These are phyloP conservation scores for Trichoderma atroviride DNA, from an alignment of 2,329 filamentous ascomycete genomes.

Conservation along the genomic window DNA sequence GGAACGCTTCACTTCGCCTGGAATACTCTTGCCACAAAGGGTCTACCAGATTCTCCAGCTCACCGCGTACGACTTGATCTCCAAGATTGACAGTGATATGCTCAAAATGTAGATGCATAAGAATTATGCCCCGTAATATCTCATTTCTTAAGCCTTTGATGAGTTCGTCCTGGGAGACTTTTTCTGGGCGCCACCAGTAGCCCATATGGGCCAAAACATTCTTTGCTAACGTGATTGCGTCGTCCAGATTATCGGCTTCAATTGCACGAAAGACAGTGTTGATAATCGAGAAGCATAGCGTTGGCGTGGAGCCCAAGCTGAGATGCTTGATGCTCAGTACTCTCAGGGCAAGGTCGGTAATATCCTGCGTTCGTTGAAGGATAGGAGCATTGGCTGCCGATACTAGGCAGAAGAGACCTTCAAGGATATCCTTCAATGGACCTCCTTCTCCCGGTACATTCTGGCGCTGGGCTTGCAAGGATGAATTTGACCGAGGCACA, in stretches of 20 bases:
- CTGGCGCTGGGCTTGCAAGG: conserved; percentile 38
- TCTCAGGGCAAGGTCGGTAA: conserved; percentile 60
- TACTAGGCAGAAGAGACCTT: conserved; percentile 67
- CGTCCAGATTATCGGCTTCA: conserved; percentile 67
- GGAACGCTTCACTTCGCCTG: conserved; percentile 68
- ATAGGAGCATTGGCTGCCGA: conserved; percentile 70
- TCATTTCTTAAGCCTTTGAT: conserved; percentile 71
- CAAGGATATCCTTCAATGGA: conserved; percentile 48
- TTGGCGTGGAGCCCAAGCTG: conserved; percentile 65
- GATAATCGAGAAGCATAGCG: conserved; percentile 73
- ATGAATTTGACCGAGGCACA: conserved; percentile 36
- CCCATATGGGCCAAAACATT: conserved; percentile 71
- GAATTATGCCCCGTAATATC: conserved; percentile 72
- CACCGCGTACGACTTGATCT: conserved; percentile 44
- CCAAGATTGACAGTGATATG: conserved; percentile 52
- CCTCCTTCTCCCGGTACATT: conserved; percentile 37
- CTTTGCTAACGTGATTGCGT: conserved; percentile 62
- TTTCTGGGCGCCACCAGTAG: conserved; percentile 76
- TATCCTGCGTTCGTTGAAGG: conserved; percentile 54
- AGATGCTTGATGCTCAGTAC: conserved; percentile 63
- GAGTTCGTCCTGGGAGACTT: conserved; percentile 61
- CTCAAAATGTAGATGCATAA: conserved; percentile 66
- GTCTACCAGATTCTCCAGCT: conserved; percentile 68
- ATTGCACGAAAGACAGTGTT: conserved; percentile 69
- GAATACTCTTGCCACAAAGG: conserved; percentile 78